Evolutionary conservation across 2,329 filamentous ascomycete genomes (phyloP).

Genomic region (Ceratocystis huliohia): DNA sequence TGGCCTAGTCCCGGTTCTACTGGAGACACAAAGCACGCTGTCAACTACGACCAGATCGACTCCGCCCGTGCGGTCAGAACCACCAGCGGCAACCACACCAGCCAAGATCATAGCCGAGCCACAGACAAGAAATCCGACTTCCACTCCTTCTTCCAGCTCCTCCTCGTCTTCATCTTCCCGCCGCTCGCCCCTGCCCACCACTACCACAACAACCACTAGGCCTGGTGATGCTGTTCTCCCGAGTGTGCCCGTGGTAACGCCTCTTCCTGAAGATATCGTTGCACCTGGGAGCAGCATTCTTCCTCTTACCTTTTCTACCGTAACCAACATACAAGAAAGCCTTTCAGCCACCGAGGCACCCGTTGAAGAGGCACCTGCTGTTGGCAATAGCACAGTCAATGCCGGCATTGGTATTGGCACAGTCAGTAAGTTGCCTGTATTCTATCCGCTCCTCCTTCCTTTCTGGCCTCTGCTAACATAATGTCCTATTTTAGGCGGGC

Average conservation of each 20-base stretch:
- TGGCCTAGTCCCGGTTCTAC: neutral
- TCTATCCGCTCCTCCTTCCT: neutral
- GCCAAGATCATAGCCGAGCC: neutral
- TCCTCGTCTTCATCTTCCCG: neutral
- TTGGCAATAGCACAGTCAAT: conserved; percentile 11
- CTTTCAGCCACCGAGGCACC: conserved; percentile 5
- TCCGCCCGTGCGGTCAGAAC: neutral
- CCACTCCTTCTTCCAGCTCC: neutral
- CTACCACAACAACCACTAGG: neutral
- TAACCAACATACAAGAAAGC: conserved; percentile 16
- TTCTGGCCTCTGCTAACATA: neutral
- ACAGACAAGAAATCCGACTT: neutral
- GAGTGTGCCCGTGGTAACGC: neutral
- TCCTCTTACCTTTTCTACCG: conserved; percentile 14
- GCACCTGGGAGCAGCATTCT: neutral
- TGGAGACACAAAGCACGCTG: conserved; percentile 8
- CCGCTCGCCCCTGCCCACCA: neutral
- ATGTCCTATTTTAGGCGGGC: conserved; percentile 1
- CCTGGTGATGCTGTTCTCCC: neutral
- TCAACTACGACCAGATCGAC: neutral
- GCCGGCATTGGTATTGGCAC: conserved; percentile 17
- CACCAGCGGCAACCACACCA: neutral
- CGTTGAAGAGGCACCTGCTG: neutral
- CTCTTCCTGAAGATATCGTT: conserved; percentile 11
- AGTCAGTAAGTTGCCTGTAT: conserved; percentile 2